A percentile compares a stretch with the other conserved stretches of the same genome.
These are phyloP conservation scores for Penstemon davidsonii DNA, from an alignment of 257 asterid species.

Conservation along the genomic window DNA sequence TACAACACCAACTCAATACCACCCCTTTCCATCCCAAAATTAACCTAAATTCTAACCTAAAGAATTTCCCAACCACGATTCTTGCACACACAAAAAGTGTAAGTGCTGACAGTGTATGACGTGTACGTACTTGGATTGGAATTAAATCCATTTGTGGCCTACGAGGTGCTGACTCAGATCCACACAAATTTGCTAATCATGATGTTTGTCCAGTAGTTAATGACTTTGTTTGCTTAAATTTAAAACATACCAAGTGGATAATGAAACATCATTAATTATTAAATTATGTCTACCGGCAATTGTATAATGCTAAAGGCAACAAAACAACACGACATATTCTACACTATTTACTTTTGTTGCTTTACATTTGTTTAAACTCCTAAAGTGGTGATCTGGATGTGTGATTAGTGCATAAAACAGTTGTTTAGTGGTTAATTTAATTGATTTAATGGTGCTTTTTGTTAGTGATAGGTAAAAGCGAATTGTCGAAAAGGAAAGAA, in stretches of 20 bases:
- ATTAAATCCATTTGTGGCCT: slow-evolving; percentile 31
- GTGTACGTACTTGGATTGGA: slow-evolving; percentile 28
- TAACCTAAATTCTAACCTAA: no score
- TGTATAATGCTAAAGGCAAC: not conserved
- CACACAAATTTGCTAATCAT: slow-evolving; percentile 9
- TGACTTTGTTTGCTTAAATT: no score
- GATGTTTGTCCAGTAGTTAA: no score
- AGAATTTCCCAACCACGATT: no score
- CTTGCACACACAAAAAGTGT: not conserved
- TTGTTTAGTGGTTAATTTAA: slow-evolving; percentile 12
- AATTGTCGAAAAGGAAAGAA: not conserved
- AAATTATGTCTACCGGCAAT: not conserved
- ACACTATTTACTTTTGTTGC: slow-evolving; percentile 15
- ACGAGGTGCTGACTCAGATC: slow-evolving; percentile 46
- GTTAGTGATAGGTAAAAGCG: slow-evolving; percentile 2
- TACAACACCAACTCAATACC: no score
- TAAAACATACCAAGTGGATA: no score
- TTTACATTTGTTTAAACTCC: not conserved
- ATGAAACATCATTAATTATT: not conserved
- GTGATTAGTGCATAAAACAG: slow-evolving; percentile 4
- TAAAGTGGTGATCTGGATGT: not conserved
- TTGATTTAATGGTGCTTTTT: not conserved
- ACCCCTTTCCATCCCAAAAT: no score
- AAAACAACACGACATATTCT: not conserved
- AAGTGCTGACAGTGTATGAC: not conserved